A percentile compares a stretch with the other conserved stretches of the same genome.
Evolutionary conservation across 306 rosid genomes (phyloP).

Genomic region (Nissolia schottii): DNA sequence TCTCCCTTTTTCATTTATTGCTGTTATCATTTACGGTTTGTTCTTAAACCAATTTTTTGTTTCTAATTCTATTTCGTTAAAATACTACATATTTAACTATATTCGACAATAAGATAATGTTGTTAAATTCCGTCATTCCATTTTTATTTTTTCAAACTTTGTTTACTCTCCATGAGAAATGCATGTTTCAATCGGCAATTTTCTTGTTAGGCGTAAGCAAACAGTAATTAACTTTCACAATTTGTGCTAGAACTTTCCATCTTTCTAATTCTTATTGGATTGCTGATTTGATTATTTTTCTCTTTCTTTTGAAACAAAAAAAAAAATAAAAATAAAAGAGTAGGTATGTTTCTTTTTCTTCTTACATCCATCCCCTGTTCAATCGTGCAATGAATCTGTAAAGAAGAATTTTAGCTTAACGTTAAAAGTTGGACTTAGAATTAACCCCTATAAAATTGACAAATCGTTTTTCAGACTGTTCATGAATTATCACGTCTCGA

Average conservation of each 20-base stretch:
- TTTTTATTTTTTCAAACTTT: not conserved
- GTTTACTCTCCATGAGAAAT: not conserved
- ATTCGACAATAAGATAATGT: not conserved
- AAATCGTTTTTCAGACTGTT: not conserved
- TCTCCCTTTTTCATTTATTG: too few species aligned
- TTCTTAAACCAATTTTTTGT: not conserved
- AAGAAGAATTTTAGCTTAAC: constrained; percentile 6
- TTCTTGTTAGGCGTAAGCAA: not conserved
- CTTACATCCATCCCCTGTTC: not conserved
- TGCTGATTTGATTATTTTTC: not conserved
- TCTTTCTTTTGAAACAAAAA: not conserved
- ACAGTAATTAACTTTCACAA: not conserved
- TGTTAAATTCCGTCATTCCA: not conserved
- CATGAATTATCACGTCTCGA: not conserved
- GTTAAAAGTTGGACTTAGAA: constrained; percentile 2
- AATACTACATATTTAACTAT: too few species aligned
- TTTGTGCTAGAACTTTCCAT: not conserved
- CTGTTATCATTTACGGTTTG: too few species aligned
- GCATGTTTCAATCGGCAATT: not conserved
- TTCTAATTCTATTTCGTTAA: not conserved
- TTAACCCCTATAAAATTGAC: not conserved
- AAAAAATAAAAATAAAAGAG: not conserved
- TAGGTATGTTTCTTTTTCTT: constrained; percentile 7
- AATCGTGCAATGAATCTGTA: constrained; percentile 12
- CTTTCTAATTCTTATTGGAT: not conserved